Evolutionary conservation across 805 yeast species (phyloP).

Genomic region (Ogataea haglerorum): DNA sequence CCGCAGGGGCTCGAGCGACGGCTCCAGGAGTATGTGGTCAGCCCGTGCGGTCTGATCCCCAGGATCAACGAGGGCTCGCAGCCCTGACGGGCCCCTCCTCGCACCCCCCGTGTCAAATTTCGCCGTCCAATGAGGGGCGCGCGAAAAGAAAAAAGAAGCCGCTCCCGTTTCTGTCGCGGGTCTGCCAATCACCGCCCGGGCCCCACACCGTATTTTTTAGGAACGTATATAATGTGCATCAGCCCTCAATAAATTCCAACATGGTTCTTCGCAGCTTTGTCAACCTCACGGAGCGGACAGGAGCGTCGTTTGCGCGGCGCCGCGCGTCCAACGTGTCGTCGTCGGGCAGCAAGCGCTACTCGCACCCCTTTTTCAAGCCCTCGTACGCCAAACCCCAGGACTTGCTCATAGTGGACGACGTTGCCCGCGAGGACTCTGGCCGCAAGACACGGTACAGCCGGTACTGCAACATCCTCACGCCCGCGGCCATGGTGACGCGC

Average conservation of each 20-base stretch:
- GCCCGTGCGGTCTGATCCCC: conserved; percentile 32
- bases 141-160: background rate
- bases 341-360: conserved; percentile 6
- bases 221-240: background rate
- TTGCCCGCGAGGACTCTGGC: conserved; percentile 16
- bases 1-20: conserved; percentile 11
- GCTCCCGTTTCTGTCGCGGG: background rate
- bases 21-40: conserved; percentile 34
- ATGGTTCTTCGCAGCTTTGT: conserved; percentile 32
- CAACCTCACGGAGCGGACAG: conserved; percentile 25
- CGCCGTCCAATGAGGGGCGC: conserved; percentile 1
- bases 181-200: background rate
- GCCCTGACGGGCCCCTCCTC: conserved; percentile 2
- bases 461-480: conserved; percentile 23
- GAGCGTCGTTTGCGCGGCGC: conserved; percentile 14
- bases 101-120: conserved; percentile 1
- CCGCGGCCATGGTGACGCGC: conserved; percentile 27
- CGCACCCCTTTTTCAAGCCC: conserved; percentile 36
- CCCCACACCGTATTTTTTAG: background rate
- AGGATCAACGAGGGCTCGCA: conserved; percentile 22
- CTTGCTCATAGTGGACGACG: conserved; percentile 27
- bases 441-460: conserved; percentile 22
- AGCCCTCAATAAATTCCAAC: background rate
- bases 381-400: conserved; percentile 32
- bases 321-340: conserved; percentile 12